phyloP scores from a whole-genome alignment of 495 filamentous ascomycete genomes.

The Hyaloscypha bicolor region DNA sequence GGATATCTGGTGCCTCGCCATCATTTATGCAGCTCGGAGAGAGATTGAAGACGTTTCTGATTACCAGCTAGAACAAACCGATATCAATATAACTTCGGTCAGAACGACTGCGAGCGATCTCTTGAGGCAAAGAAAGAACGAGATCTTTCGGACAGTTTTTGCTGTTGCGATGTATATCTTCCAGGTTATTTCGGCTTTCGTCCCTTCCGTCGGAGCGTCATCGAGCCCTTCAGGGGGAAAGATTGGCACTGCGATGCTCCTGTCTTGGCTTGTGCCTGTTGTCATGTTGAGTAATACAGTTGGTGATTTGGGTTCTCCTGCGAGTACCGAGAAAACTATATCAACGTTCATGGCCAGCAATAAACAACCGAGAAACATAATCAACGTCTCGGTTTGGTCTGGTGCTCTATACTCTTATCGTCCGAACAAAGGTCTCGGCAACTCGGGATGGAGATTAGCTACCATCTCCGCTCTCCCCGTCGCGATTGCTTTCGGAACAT shows the following conservation, averaged over 20 bases:
- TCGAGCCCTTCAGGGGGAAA: constrained; percentile 34
- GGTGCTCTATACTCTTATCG: neutral
- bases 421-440: neutral
- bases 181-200: constrained; percentile 35
- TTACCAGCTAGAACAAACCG: neutral
- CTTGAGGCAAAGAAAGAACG: constrained; percentile 27
- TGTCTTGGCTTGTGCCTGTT: constrained; percentile 39
- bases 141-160: constrained; percentile 32
- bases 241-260: constrained; percentile 37
- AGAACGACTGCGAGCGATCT: neutral
- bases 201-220: constrained; percentile 29
- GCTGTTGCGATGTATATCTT: constrained; percentile 36
- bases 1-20: neutral
- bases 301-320: constrained; percentile 18
- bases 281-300: constrained; percentile 38
- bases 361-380: no score
- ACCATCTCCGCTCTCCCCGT: neutral
- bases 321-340: neutral
- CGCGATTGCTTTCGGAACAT: neutral
- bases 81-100: neutral
- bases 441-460: neutral
- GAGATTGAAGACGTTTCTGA: neutral
- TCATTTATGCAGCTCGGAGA: neutral
- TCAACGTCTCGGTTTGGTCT: neutral
- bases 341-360: neutral